Percentiles rank a stretch among this genome's conserved stretches.
Conservation (phyloP, 2,329 filamentous ascomycete genomes). For the Neofusicoccum umdonicola region DNA sequence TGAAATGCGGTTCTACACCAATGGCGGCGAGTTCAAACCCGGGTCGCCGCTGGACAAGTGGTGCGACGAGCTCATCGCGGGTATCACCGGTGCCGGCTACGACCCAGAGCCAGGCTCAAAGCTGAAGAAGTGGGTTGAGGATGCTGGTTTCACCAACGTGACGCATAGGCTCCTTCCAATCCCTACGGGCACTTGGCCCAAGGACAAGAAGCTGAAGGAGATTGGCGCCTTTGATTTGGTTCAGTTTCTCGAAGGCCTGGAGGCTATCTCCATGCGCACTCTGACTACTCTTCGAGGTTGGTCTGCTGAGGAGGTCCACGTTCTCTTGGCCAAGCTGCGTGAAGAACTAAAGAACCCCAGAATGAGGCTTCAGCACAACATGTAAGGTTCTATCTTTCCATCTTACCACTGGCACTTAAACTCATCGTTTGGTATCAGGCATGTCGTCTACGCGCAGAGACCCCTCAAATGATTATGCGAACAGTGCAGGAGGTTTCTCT, state of each 20-base stretch:
- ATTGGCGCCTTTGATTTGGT: conserved; percentile 28
- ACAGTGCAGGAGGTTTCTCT: too few species aligned
- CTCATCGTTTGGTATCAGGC: neutral
- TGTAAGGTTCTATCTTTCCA: conserved; percentile 18
- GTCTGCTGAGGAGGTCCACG: conserved; percentile 25
- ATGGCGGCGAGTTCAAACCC: conserved; percentile 5
- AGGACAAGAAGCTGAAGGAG: conserved; percentile 28
- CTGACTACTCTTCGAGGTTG: conserved; percentile 23
- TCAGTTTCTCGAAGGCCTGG: conserved; percentile 27
- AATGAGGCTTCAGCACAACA: conserved; percentile 23
- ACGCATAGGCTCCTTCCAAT: conserved; percentile 34
- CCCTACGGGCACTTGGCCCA: conserved; percentile 18
- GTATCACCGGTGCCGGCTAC: neutral
- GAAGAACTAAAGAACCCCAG: conserved; percentile 22
- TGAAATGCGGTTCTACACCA: neutral
- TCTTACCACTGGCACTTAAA: too few species aligned
- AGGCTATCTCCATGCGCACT: conserved; percentile 24
- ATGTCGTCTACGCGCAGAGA: neutral
- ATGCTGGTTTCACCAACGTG: conserved; percentile 34
- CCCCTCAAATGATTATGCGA: neutral
- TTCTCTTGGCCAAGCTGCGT: conserved; percentile 25
- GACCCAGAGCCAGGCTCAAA: conserved; percentile 17
- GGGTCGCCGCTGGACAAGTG: conserved; percentile 21
- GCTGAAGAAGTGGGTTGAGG: conserved; percentile 31
- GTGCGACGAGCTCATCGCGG: conserved; percentile 10